These are phyloP conservation scores for Penicillium sp. DNA, from an alignment of 2,329 filamentous ascomycete species.

Conservation along the genomic window DNA sequence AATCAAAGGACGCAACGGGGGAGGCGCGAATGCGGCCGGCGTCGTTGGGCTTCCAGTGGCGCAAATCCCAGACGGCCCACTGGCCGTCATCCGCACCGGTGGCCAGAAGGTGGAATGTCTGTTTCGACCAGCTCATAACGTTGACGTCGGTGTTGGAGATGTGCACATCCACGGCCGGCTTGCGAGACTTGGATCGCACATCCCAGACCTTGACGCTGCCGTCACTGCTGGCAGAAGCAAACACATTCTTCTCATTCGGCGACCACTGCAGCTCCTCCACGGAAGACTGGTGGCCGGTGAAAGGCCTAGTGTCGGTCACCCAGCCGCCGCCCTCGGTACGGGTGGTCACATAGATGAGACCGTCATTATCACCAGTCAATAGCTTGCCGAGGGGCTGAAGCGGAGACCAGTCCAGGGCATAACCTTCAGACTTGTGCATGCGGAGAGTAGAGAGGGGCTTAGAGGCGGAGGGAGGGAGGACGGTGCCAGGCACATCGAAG, in stretches of 20 bases:
- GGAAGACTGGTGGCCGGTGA: slow-evolving; percentile 81
- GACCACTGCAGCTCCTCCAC: slow-evolving; percentile 98
- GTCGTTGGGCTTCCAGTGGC: slow-evolving; percentile 82
- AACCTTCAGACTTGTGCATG: slow-evolving; percentile 92
- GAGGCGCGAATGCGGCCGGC: slow-evolving; percentile 64
- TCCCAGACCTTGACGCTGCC: slow-evolving; percentile 97
- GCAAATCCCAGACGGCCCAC: slow-evolving; percentile 95
- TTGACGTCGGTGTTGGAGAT: slow-evolving; percentile 89
- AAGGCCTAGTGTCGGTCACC: slow-evolving; percentile 82
- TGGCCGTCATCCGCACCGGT: slow-evolving; percentile 91
- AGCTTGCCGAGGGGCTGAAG: slow-evolving; percentile 80
- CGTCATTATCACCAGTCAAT: slow-evolving; percentile 88
- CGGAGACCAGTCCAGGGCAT: slow-evolving; percentile 96
- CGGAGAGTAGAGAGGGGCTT: slow-evolving; percentile 87
- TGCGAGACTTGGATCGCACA: slow-evolving; percentile 84
- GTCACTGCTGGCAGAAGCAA: slow-evolving; percentile 91
- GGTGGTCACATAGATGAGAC: slow-evolving; percentile 86
- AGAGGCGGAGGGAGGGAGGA: slow-evolving; percentile 80
- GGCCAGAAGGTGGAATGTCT: slow-evolving; percentile 87
- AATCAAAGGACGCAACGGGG: slow-evolving; percentile 90
- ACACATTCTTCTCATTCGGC: slow-evolving; percentile 88
- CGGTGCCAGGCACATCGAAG: slow-evolving; percentile 86
- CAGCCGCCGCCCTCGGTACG: slow-evolving; percentile 87
- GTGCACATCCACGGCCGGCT: slow-evolving; percentile 84
- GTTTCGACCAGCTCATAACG: slow-evolving; percentile 91